Percentiles rank a stretch among this genome's conserved stretches.
Conservation (phyloP, 495 filamentous ascomycete species). For the Tetracladium setigerum region DNA sequence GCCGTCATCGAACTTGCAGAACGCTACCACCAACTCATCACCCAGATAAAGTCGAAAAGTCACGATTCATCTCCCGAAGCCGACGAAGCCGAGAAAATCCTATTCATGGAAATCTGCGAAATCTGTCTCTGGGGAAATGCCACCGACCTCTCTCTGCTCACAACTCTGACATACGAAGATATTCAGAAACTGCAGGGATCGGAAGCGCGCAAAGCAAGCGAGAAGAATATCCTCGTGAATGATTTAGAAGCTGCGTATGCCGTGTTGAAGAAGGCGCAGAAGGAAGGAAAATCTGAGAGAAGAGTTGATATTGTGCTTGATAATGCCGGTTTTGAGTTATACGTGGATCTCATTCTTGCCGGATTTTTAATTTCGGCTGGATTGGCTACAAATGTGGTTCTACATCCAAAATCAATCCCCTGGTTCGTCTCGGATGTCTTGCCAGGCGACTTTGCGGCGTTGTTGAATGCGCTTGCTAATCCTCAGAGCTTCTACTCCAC, state of each 20-base stretch:
- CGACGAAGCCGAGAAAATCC: slow-evolving; percentile 62
- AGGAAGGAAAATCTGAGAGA: slow-evolving; percentile 46
- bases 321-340: slow-evolving; percentile 95
- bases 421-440: slow-evolving; percentile 98
- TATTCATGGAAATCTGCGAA: slow-evolving; percentile 93
- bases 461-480: slow-evolving; percentile 67
- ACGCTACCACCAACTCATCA: slow-evolving; percentile 56
- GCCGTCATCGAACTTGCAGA: slow-evolving; percentile 84
- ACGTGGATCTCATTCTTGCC: slow-evolving; percentile 84
- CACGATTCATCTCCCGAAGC: slow-evolving; percentile 18
- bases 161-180: slow-evolving; percentile 85
- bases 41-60: slow-evolving; percentile 39
- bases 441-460: slow-evolving; percentile 70
- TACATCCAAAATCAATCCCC: slow-evolving; percentile 88
- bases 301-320: slow-evolving; percentile 90
- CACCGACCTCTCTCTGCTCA: slow-evolving; percentile 87
- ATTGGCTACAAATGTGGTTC: slow-evolving; percentile 77
- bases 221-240: slow-evolving; percentile 85
- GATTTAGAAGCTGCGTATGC: slow-evolving; percentile 69
- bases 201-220: slow-evolving; percentile 70
- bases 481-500: slow-evolving; percentile 70
- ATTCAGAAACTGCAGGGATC: slow-evolving; percentile 93
- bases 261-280: slow-evolving; percentile 56
- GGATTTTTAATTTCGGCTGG: slow-evolving; percentile 78
- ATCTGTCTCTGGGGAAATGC: slow-evolving; percentile 98